A percentile compares a stretch with the other conserved stretches of the same genome.
Evolutionary conservation across 2,329 filamentous ascomycete species (phyloP).

Genomic region (Plenodomus lindquistii): DNA sequence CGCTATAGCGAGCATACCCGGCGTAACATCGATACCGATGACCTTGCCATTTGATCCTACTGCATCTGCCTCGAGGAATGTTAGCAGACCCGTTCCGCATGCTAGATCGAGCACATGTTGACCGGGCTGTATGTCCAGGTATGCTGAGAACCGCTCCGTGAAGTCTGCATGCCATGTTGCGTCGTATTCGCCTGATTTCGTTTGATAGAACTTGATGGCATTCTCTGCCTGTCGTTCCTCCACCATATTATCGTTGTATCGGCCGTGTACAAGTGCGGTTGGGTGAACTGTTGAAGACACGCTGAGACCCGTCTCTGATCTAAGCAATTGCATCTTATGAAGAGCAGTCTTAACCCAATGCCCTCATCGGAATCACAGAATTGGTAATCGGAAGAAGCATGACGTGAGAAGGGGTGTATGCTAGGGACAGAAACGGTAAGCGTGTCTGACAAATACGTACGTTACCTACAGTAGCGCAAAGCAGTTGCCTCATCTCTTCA

Average conservation of each 20-base stretch:
- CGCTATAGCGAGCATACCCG: slow-evolving; percentile 48
- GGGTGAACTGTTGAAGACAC: not conserved
- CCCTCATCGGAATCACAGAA: not conserved
- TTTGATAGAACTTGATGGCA: slow-evolving; percentile 42
- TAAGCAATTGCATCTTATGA: not conserved
- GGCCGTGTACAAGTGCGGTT: not conserved
- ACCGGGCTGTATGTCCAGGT: slow-evolving; percentile 38
- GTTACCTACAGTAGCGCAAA: too few relatives aligned
- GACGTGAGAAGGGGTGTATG: slow-evolving; percentile 1
- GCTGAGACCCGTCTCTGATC: not conserved
- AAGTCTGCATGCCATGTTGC: slow-evolving; percentile 49
- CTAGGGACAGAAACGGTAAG: not conserved
- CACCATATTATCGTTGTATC: slow-evolving; percentile 10
- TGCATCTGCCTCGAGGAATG: slow-evolving; percentile 43
- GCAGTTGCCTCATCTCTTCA: too few relatives aligned
- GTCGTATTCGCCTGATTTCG: slow-evolving; percentile 44
- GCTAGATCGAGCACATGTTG: slow-evolving; percentile 52
- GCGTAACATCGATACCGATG: slow-evolving; percentile 48
- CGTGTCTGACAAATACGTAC: slow-evolving; percentile 2
- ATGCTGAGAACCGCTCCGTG: slow-evolving; percentile 43
- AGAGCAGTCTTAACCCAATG: not conserved
- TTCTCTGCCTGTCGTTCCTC: slow-evolving; percentile 28
- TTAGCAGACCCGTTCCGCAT: slow-evolving; percentile 52
- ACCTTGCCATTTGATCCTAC: slow-evolving; percentile 46
- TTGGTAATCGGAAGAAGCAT: not conserved